A percentile compares a stretch with the other conserved stretches of the same genome.
phyloP scores from a whole-genome alignment of 2,329 filamentous ascomycete species.

The Myriosclerotinia curreyana region DNA sequence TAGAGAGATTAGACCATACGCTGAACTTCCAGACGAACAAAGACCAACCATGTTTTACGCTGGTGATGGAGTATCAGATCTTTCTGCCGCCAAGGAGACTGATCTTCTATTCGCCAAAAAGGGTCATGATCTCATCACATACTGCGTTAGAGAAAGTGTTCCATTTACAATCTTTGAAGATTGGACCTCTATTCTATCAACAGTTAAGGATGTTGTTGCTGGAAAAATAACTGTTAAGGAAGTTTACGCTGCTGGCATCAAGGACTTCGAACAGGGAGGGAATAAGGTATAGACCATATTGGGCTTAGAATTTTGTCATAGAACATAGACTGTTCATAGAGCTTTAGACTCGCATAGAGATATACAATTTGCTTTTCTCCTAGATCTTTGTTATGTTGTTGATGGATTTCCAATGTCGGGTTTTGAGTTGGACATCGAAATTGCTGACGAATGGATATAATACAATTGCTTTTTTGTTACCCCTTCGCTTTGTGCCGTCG shows the following conservation, averaged over 20 bases:
- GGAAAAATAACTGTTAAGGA: constrained; percentile 69
- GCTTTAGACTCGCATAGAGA: constrained; percentile 5
- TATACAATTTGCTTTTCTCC: neutral
- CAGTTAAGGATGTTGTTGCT: constrained; percentile 72
- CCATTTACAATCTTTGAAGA: constrained; percentile 86
- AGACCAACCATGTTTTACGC: constrained; percentile 90
- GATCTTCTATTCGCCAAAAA: constrained; percentile 92
- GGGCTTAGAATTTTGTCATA: constrained; percentile 9
- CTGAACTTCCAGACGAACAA: constrained; percentile 61
- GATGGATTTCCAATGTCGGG: neutral
- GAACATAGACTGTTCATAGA: constrained; percentile 23
- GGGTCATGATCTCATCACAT: constrained; percentile 81
- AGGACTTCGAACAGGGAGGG: constrained; percentile 31
- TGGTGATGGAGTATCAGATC: constrained; percentile 88
- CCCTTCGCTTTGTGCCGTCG: too few species aligned
- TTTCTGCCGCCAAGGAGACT: constrained; percentile 88
- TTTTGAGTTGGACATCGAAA: neutral
- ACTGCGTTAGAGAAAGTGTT: constrained; percentile 78
- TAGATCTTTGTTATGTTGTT: neutral
- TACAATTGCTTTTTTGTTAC: too few species aligned
- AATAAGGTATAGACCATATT: constrained; percentile 22
- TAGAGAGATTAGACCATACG: constrained; percentile 84
- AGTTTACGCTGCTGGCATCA: constrained; percentile 50
- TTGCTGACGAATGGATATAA: neutral
- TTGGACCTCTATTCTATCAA: constrained; percentile 74